Conservation (phyloP, 2,329 filamentous ascomycete species). For the Calonectria hongkongensis region DNA sequence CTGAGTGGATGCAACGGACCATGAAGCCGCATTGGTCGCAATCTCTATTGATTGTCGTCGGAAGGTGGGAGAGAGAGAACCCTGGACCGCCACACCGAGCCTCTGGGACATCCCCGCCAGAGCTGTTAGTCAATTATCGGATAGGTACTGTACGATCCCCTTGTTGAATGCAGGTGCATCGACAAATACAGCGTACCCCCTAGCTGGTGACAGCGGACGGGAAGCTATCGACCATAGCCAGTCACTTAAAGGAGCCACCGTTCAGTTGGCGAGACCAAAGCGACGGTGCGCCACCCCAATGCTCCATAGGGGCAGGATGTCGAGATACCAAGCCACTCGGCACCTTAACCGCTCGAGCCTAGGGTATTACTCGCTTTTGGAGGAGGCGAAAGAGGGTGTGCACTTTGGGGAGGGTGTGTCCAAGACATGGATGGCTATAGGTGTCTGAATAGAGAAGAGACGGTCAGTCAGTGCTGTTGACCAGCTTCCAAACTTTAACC, state of each 20-base stretch:
- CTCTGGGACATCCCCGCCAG: conserved; percentile 25
- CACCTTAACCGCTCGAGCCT: conserved; percentile 10
- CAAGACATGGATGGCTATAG: neutral
- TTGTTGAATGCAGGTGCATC: conserved; percentile 4
- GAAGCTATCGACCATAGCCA: conserved; percentile 9
- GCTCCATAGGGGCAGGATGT: conserved; percentile 7
- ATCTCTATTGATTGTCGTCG: conserved; percentile 38
- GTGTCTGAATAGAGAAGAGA: conserved; percentile 9
- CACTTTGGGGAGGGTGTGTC: neutral
- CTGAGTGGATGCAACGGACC: conserved; percentile 48
- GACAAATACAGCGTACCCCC: conserved; percentile 4
- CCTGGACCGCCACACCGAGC: conserved; percentile 38
- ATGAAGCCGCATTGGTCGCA: conserved; percentile 44
- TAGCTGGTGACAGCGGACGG: conserved; percentile 15
- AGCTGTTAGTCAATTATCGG: conserved; percentile 13
- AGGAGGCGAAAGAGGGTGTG: conserved; percentile 11
- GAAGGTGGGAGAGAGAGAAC: conserved; percentile 44
- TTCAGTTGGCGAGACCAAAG: conserved; percentile 12
- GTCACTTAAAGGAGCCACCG: conserved; percentile 6
- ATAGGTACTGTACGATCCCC: neutral
- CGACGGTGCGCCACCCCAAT: conserved; percentile 4
- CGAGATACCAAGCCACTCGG: conserved; percentile 21
- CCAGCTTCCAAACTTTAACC: conserved; percentile 21
- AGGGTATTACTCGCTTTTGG: conserved; percentile 3
- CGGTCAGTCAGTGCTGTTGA: conserved; percentile 12